Percentiles rank a stretch among this genome's conserved stretches.
Evolutionary conservation across 495 filamentous ascomycete genomes (phyloP).

Genomic region (Thermothielavioides terrestris): DNA sequence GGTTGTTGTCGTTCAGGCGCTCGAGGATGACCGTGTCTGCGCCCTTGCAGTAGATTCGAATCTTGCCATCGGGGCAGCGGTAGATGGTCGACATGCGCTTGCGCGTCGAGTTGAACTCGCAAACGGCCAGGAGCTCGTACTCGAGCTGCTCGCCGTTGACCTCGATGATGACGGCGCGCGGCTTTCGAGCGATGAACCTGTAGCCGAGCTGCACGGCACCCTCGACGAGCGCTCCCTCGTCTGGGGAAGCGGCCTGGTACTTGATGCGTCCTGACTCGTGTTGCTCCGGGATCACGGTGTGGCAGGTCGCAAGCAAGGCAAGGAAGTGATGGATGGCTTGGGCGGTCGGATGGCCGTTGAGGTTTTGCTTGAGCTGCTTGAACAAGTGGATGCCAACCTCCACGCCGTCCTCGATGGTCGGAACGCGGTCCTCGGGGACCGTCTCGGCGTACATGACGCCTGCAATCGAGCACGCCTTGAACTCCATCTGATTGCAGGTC

Average conservation of each 20-base stretch:
- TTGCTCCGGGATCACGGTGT: conserved; percentile 94
- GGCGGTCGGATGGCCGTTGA: conserved; percentile 55
- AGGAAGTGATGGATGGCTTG: conserved; percentile 84
- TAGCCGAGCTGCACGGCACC: conserved; percentile 82
- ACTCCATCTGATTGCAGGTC: conserved; percentile 99
- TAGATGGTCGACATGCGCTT: conserved; percentile 98
- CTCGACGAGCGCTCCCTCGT: conserved; percentile 93
- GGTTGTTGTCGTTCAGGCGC: conserved; percentile 68
- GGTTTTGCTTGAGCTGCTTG: conserved; percentile 63
- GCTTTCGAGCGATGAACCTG: conserved; percentile 81
- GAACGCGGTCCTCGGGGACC: conserved; percentile 82
- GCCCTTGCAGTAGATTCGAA: conserved; percentile 90
- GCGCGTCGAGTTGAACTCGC: conserved; percentile 96
- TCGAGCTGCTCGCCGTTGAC: conserved; percentile 62
- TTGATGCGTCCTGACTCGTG: conserved; percentile 74
- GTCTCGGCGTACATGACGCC: conserved; percentile 93
- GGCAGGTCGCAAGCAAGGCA: conserved; percentile 79
- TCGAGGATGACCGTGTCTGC: conserved; percentile 97
- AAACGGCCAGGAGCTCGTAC: conserved; percentile 90
- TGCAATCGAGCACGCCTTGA: conserved; percentile 85
- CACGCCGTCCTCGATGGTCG: conserved; percentile 62
- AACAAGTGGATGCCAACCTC: conserved; percentile 86
- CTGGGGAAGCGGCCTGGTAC: conserved; percentile 95
- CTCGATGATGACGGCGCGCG: conserved; percentile 71
- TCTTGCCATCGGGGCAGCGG: conserved; percentile 91